Conservation (phyloP, 257 asterid genomes). For the Solanum clarkiae region DNA sequence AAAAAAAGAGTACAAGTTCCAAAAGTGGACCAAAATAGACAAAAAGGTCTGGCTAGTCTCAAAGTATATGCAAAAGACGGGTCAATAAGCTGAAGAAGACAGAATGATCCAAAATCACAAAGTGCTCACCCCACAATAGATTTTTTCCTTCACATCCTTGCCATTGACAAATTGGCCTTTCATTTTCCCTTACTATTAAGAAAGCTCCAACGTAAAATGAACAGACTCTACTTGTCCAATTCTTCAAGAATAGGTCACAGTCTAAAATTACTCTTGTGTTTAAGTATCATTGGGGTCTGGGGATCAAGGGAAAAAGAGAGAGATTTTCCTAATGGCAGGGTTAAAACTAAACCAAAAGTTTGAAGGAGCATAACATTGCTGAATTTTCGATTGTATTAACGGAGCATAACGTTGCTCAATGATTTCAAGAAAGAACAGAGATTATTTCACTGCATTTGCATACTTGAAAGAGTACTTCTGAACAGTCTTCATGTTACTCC, state of each 20-base stretch:
- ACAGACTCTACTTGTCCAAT: not conserved
- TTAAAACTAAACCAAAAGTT: not conserved
- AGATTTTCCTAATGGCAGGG: not conserved
- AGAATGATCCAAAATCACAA: no score
- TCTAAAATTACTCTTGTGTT: not conserved
- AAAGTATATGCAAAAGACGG: no score
- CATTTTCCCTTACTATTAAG: not conserved
- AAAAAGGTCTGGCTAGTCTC: no score
- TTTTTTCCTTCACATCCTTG: not conserved
- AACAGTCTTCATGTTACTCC: not conserved
- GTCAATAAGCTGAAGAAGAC: no score
- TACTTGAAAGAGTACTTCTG: not conserved
- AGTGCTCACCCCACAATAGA: no score
- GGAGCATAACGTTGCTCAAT: not conserved
- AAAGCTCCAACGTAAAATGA: not conserved
- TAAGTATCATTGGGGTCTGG: not conserved
- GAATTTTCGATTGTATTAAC: not conserved
- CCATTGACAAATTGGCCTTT: not conserved
- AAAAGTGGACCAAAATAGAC: no score
- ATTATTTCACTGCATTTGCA: not conserved
- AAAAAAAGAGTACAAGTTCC: no score
- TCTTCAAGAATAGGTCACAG: not conserved
- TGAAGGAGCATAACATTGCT: not conserved
- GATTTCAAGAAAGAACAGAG: not conserved
- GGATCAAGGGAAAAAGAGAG: not conserved